Base-by-base conservation (phyloP, 1,284 basidiomycete species). In the Tylopilus sp. region DNA sequence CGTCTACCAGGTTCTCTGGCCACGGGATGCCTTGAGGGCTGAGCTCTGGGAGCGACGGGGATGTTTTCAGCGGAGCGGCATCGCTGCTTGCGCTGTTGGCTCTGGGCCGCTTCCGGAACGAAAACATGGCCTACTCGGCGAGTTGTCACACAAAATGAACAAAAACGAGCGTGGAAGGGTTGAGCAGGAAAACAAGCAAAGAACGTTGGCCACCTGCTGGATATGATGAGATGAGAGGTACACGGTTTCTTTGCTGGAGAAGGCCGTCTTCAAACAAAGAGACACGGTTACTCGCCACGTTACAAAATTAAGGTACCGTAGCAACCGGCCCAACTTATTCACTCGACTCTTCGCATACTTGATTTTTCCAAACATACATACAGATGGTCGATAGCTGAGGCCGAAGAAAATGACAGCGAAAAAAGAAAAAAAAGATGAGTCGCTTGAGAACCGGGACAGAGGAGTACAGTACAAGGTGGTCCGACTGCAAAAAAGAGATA, bases 1-100 rank as follows among this genome's bases (percentile, higher is more conserved):
- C 72, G 60, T 90, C 84, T 41, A 91, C 82, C 34, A 91, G 77
- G 64, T 82, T 76, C 68, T 84, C 82, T 23, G 88, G 88, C 88
- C 88, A 91, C 50, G 84, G 81, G 41, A 89, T 84, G 30, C 81
- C 84, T 58, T 82, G 81, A 36, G 82, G 75, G 38, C 73, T 75
- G 58, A 91, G 77, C 60, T 86, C 79, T 45, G 88, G 88, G 35
- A 91, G 76, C 33, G 87, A 89, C 11, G 87, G 85, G 28, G 85
- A 86, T 18, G 79, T 73, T 48, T 68, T 66, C 15, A 70, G 41
- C 25, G 58, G 77, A 62, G 29, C 74, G 64, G 33, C 75, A 69
- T 33, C 41, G 48, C 64, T 66, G 61, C 49, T 70, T 55, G 55
- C 73, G 74, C 56, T 74, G 58, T 40, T 62, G 46, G 56, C 64